Base-by-base conservation (phyloP, 2,329 filamentous ascomycete species). In the Emericellopsis atlantica region DNA sequence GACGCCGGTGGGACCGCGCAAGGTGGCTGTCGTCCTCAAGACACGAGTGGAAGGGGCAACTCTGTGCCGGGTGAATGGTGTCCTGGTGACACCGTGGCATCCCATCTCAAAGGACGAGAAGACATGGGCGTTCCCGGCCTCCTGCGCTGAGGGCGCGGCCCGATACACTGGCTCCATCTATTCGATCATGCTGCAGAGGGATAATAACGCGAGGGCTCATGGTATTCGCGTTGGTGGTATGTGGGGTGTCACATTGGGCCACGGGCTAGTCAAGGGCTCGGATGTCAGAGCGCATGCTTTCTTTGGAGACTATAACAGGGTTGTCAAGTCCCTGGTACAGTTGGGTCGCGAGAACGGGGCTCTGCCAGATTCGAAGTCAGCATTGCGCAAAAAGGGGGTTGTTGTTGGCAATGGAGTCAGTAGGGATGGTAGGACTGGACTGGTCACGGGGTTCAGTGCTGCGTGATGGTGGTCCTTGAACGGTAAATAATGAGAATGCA, bases 51-150 rank as follows among this genome's bases (percentile, higher is more conserved):
- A 45, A 3, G 43, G 54, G 33, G 55, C 56, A 31, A 43, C 50
- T 2, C 60, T 79, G 50, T 72, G 67, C 44, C 59, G 59, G 1
- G 52, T 78, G 1, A 64, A 63, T 2, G 49, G 44, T 1, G 56
- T 79, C 7, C 51, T 70, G 6, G 66, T 79, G 23, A 80, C 76
- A 21, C 68, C 70, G 0, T 80, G 73, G 72, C 77, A 81, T 50
- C 76, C 76, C 1, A 54, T 81, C 3, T 63, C 57, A 0, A 37
- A 51, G 2, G 55, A 62, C 16, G 55, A 50, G 14, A 51, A 55
- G 35, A 47, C 40, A 4, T 77, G 71, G 72, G 47, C 44, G 0
- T 76, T 74, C 46, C 73, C 73, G 0, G 60, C 52, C 0, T 45
- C 65, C 1, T 48, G 65, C 2, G 53, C 60, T 0, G 47, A 53